Percentiles rank a stretch among this genome's conserved stretches.
These are phyloP conservation scores for Flaveria robusta DNA, from an alignment of 129 eudicot species.

Conservation along the genomic window DNA sequence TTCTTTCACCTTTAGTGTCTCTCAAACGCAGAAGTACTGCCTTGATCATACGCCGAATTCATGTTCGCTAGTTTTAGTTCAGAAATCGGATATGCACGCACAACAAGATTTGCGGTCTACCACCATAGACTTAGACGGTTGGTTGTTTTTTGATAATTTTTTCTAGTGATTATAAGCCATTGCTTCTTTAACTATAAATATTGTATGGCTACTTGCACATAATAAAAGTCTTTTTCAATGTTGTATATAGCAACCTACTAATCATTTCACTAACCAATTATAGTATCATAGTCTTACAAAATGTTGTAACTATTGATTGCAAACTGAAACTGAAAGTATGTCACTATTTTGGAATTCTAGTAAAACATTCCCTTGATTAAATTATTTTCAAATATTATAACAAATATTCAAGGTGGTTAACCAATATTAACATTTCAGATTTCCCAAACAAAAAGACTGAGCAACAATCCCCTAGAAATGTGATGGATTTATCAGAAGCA, in stretches of 20 bases:
- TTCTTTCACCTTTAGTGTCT: conserved; percentile 30
- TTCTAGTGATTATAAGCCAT: neutral
- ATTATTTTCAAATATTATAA: neutral
- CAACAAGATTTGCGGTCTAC: conserved; percentile 30
- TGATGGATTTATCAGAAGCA: conserved; percentile 55
- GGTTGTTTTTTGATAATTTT: conserved; percentile 8
- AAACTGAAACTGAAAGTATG: too few species aligned
- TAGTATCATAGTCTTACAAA: neutral
- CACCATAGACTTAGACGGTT: conserved; percentile 37
- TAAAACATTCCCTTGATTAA: too few species aligned
- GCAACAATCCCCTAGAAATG: conserved; percentile 68
- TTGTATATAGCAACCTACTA: too few species aligned
- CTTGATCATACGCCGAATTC: conserved; percentile 56
- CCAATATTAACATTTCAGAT: conserved; percentile 16
- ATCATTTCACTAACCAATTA: neutral
- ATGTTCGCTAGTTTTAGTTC: conserved; percentile 68
- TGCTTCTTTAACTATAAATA: too few species aligned
- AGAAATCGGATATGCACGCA: conserved; percentile 31
- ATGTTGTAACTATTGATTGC: too few species aligned
- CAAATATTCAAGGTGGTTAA: conserved; percentile 19
- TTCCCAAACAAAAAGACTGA: conserved; percentile 33
- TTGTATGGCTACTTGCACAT: too few species aligned
- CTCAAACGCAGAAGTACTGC: conserved; percentile 50
- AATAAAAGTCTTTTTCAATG: too few species aligned
- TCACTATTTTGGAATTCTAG: too few species aligned